Base-by-base conservation (phyloP, 352 stramenopile genomes). In the Phytophthora sp. region DNA sequence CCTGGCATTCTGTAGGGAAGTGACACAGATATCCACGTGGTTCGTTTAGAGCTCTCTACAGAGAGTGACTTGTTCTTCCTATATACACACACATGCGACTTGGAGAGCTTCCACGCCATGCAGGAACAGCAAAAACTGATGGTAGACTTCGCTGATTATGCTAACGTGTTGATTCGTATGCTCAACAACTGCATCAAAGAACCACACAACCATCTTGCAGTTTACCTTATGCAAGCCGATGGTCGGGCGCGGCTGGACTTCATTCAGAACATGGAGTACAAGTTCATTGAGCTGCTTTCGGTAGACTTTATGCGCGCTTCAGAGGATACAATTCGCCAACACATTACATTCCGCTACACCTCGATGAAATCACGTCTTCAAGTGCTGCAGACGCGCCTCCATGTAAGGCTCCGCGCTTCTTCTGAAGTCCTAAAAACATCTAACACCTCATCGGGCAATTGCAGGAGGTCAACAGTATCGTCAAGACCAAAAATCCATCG, bases 181-280 rank as follows among this genome's bases (percentile, higher is more conserved):
- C 88, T 98, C 23, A 98, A 98, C 76, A 97, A 97, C 65, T 97
- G 93, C 70, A 98, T 98, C 69, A 96, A 97, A 57, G 92, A 98
- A 65, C 92, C 94, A 2, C 89, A 98, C 69, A 97, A 92, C 65
- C 90, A 98, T 62, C 67, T 98, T 38, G 91, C 92, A 21, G 91
- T 98, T 15, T 98, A 98, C 56, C 72, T 98, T 23, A 97, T 98
- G 88, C 84, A 97, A 49, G 82, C 84, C 1, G 93, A 98, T 45
- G 87, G 88, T n/a, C 87, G 89, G 43, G 90, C 90, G 15, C 82
- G 93, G 2, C 76, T 98, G 9, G 94, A 98, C 54, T 97, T 98
- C 57, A 98, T 98, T 58, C 90, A 97, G 74, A 98, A 98, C 63
- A 97, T 98, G 94, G 91, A 98, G 76, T 98, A 98, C 86, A 98